Evolutionary conservation across 176 grass and related monocot genomes (phyloP), one percentile per base, ranked within the genome.

Genomic region (Pontederia paniculata): DNA sequence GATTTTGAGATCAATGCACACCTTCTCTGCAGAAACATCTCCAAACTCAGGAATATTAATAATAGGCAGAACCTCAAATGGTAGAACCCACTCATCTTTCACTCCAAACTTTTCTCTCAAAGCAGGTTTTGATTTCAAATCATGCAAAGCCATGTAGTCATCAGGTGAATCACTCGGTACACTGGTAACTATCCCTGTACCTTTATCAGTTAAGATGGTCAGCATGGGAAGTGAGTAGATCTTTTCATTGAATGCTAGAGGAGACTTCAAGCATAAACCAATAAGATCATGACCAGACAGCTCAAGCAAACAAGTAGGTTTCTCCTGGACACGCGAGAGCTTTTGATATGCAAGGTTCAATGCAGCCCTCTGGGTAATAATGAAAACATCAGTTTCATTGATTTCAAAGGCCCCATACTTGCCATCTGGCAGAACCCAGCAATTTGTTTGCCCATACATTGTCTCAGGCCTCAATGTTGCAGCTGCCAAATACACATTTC

Each of bases 21-120:
- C 88, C 46, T 79, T 94, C 72, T 94, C 80, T 5, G 79, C 88
- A 3, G 79, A 80, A 16, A 77, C 80, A 18, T 87, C 70, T 56
- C 88, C 88, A 73, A 87, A 87, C 23, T 83, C 83, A 9, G 88
- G 88, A 54, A 94, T 87, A 52, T 87, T 74, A 57, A 94, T 94
- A 48, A 94, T 78, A 14, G 83, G 83, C 12, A 75, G 15, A 23
- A 80, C 58, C 62, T 78, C 65, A 55, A 70, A 78, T 0, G 88
- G 79, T 17, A 94, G 48, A 60, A 94, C 77, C 88, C 79, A 87
- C 46, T 87, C 76, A 44, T 94, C 88, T 75, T 83, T 86, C 9
- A 87, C 73, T 2, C 73, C 83, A 66, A 48, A 94, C 18, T 80
- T 94, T 1, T 48, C 60, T 73, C 83, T 83, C 64, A 87, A 65